Conservation (phyloP, 164 flowering plant species). For the Macadamia integrifolia region DNA sequence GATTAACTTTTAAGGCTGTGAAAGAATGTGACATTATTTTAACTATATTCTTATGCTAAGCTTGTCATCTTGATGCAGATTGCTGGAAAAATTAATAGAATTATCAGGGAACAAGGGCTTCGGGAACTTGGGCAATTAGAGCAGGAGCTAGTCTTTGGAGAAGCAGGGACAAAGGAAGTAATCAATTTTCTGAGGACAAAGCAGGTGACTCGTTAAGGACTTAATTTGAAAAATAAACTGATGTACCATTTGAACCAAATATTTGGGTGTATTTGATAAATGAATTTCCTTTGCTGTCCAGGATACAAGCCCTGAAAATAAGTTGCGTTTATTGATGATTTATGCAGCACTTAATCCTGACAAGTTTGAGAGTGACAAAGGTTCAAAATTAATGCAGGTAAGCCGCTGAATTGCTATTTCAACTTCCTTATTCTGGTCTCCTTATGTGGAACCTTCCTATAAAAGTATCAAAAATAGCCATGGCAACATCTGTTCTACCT, state of each 20-base stretch:
- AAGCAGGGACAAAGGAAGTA: constrained; percentile 90
- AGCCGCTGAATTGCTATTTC: not conserved
- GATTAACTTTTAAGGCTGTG: not conserved
- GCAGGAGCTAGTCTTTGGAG: constrained; percentile 96
- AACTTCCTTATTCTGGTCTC: too few relatives aligned
- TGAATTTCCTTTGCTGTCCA: constrained; percentile 30
- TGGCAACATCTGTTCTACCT: too few relatives aligned
- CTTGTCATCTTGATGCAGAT: constrained; percentile 41
- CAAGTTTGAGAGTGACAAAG: constrained; percentile 97
- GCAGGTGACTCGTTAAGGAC: constrained; percentile 38
- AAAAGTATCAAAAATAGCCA: too few relatives aligned
- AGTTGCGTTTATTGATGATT: constrained; percentile 88
- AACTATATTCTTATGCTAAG: constrained; percentile 11
- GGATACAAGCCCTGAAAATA: constrained; percentile 72
- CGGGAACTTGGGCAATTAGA: constrained; percentile 91
- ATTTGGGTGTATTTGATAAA: constrained; percentile 4
- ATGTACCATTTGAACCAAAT: not conserved
- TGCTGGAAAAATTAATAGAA: constrained; percentile 77
- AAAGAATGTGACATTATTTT: not conserved
- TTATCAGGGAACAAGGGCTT: constrained; percentile 68
- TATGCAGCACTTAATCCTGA: constrained; percentile 85
- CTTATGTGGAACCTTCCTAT: too few relatives aligned
- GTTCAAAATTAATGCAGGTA: constrained; percentile 88
- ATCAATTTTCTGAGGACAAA: constrained; percentile 67
- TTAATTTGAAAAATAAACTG: constrained; percentile 1